Conservation (phyloP, 2,329 filamentous ascomycete species). For the Coniella vitis region DNA sequence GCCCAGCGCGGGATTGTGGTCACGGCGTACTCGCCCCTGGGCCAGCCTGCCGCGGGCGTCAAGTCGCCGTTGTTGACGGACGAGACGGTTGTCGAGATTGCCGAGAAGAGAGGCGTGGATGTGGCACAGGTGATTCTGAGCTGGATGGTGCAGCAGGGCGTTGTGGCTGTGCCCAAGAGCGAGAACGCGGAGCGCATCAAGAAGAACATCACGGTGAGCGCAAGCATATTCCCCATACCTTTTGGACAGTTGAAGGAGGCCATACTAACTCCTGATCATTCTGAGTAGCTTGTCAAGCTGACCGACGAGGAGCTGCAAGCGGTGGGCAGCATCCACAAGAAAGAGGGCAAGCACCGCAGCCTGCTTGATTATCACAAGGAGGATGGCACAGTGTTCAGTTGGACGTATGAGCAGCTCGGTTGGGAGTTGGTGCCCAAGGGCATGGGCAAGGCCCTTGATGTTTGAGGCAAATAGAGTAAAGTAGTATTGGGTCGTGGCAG, state of each 20-base stretch:
- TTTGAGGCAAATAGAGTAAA: not conserved
- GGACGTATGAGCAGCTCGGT: constrained; percentile 14
- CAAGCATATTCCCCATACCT: no score
- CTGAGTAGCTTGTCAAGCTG: constrained; percentile 3
- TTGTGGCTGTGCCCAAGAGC: constrained; percentile 14
- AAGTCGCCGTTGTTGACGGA: constrained; percentile 15
- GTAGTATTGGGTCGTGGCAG: not conserved
- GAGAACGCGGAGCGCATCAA: constrained; percentile 14
- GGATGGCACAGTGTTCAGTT: constrained; percentile 5
- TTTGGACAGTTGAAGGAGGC: no score
- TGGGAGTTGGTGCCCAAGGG: constrained; percentile 4
- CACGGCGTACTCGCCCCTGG: constrained; percentile 56
- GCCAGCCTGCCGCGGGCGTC: constrained; percentile 17
- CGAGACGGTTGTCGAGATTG: constrained; percentile 19
- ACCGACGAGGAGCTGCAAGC: constrained; percentile 9
- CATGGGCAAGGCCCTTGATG: constrained; percentile 1
- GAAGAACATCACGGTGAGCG: constrained; percentile 10
- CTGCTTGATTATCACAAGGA: constrained; percentile 7
- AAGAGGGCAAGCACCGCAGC: constrained; percentile 11
- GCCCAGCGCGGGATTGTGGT: constrained; percentile 56
- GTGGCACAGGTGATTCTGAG: constrained; percentile 11
- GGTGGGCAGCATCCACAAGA: constrained; percentile 8
- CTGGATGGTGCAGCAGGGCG: constrained; percentile 10
- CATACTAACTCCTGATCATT: not conserved
- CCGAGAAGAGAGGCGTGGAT: constrained; percentile 18